Conservation (phyloP, 2,329 filamentous ascomycete genomes). For the Ophiostoma tasmaniense region DNA sequence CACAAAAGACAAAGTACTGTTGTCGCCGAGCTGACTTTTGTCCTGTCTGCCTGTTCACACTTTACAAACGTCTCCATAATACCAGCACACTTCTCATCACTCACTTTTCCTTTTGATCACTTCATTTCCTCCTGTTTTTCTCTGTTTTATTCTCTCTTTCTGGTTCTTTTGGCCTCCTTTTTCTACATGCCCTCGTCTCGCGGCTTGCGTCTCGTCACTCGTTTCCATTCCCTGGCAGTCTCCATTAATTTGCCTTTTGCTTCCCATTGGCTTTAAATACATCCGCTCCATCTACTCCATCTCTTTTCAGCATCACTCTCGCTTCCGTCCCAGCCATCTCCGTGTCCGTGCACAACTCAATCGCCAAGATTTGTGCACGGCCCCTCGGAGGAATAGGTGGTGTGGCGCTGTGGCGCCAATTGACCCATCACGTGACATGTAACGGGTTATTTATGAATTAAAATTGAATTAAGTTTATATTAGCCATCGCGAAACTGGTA, state of each 20-base stretch:
- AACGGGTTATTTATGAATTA: no score
- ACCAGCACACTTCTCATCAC: not conserved
- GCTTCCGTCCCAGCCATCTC: slow-evolving; percentile 2
- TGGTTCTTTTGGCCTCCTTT: not conserved
- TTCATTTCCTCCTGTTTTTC: not conserved
- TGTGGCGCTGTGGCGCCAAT: not conserved
- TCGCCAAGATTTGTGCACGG: not conserved
- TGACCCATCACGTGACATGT: not conserved
- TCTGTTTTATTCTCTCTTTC: not conserved
- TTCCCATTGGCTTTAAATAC: no score
- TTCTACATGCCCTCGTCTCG: not conserved
- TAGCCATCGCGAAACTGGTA: not conserved
- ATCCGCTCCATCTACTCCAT: no score
- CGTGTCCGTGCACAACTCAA: not conserved
- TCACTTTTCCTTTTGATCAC: not conserved
- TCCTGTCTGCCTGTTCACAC: not conserved
- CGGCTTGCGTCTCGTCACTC: not conserved
- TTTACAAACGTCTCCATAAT: not conserved
- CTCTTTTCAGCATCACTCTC: no score
- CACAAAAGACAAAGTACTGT: not conserved
- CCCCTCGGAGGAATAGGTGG: not conserved
- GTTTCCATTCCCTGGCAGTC: not conserved
- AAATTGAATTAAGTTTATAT: no score
- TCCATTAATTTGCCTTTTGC: not conserved
- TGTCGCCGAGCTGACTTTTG: not conserved